Percentiles rank a stretch among this genome's conserved stretches.
phyloP scores from a whole-genome alignment of 371 early-diverging fungal genomes.

The Mucor indicus region DNA sequence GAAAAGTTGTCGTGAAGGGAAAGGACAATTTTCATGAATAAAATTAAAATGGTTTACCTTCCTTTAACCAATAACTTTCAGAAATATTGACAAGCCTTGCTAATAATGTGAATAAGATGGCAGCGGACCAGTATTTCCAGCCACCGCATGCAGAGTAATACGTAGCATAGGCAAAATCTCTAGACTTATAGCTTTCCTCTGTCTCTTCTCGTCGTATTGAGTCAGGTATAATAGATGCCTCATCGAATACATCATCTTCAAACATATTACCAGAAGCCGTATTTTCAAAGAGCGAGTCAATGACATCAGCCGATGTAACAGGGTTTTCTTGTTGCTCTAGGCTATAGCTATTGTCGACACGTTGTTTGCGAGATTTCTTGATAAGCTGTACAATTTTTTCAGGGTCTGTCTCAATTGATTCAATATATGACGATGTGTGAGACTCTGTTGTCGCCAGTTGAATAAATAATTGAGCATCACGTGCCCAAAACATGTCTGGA shows the following conservation, averaged over 20 bases:
- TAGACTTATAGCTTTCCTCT: slow-evolving; percentile 8
- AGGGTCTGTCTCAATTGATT: slow-evolving; percentile 6
- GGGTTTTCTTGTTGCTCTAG: background rate
- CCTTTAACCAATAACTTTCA: slow-evolving; percentile 54
- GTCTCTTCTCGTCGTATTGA: slow-evolving; percentile 19
- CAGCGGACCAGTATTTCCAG: slow-evolving; percentile 37
- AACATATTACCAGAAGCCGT: slow-evolving; percentile 1
- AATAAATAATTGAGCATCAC: slow-evolving; percentile 65
- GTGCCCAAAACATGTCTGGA: slow-evolving; percentile 63
- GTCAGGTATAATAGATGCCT: slow-evolving; percentile 32
- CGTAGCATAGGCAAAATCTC: slow-evolving; percentile 37
- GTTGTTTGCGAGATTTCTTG: slow-evolving; percentile 6
- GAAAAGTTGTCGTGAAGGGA: no score
- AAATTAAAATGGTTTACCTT: slow-evolving; percentile 24
- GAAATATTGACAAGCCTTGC: slow-evolving; percentile 33
- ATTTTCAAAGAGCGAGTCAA: slow-evolving; percentile 32
- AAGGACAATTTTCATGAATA: background rate
- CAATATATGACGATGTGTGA: background rate
- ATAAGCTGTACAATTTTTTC: slow-evolving; percentile 12
- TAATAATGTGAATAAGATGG: slow-evolving; percentile 30
- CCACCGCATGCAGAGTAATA: slow-evolving; percentile 48
- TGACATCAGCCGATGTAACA: slow-evolving; percentile 12
- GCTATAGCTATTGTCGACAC: no score
- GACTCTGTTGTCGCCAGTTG: slow-evolving; percentile 2
- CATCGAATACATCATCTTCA: slow-evolving; percentile 39